Percentiles rank a stretch among this genome's conserved stretches.
Evolutionary conservation across 495 filamentous ascomycete species (phyloP).

Genomic region (Tuber borchii): DNA sequence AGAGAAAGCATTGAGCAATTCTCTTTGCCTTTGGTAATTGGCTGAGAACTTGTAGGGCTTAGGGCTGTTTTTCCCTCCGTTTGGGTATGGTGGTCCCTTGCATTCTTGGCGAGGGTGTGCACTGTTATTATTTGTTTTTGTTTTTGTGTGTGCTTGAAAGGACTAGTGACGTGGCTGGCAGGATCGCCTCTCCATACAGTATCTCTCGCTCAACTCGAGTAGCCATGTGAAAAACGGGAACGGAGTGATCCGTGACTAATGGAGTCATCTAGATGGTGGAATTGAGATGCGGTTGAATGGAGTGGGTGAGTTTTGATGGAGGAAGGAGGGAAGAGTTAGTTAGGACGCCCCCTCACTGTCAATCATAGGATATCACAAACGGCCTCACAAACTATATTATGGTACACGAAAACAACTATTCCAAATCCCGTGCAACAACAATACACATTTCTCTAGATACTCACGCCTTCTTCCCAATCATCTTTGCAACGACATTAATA

Average conservation of each 20-base stretch:
- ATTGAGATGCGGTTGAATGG: not conserved
- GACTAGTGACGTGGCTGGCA: slow-evolving; percentile 1
- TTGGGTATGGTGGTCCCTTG: not conserved
- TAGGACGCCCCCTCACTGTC: not conserved
- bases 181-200: not conserved
- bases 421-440: slow-evolving; percentile 37
- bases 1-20: too few relatives aligned
- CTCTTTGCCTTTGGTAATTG: too few relatives aligned
- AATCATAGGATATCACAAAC: not conserved
- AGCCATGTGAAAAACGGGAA: not conserved
- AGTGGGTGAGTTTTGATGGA: not conserved
- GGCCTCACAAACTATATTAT: slow-evolving; percentile 2
- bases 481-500: slow-evolving; percentile 32
- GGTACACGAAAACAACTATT: slow-evolving; percentile 29
- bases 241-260: not conserved
- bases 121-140: not conserved
- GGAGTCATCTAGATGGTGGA: not conserved
- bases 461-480: slow-evolving; percentile 40
- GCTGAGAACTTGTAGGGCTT: not conserved
- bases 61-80: not conserved
- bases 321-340: not conserved
- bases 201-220: not conserved
- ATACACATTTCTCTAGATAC: slow-evolving; percentile 41
- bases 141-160: not conserved
- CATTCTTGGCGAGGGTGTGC: not conserved